Evolutionary conservation across 1,284 basidiomycete genomes (phyloP).

Genomic region (Ganoderma boninense): DNA sequence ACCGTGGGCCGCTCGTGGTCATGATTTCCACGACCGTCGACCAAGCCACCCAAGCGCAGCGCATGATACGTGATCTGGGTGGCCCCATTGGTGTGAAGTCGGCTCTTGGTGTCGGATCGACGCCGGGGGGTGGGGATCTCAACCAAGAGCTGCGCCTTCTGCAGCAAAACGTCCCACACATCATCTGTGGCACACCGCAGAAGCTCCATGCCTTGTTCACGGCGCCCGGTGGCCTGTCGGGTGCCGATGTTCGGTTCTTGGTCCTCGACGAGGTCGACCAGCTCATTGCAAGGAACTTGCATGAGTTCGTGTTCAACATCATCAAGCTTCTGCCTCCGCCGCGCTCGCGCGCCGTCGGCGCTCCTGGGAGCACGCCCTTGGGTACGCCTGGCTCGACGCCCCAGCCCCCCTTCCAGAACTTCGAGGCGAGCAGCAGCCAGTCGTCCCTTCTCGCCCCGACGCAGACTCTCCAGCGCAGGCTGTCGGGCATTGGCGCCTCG

Average conservation of each 20-base stretch:
- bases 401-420: conserved; percentile 55
- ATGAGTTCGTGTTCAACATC: conserved; percentile 94
- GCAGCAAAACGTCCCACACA: conserved; percentile 91
- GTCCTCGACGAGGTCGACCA: conserved; percentile 98
- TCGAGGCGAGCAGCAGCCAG: conserved; percentile 55
- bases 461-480: conserved; percentile 61
- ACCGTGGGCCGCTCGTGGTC: conserved; percentile 86
- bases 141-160: conserved; percentile 83
- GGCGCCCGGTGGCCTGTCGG: conserved; percentile 75
- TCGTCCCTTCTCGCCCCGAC: conserved; percentile 56
- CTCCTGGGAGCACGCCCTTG: conserved; percentile 47
- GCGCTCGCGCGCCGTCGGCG: conserved; percentile 67
- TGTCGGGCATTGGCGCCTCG: conserved; percentile 59
- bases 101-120: conserved; percentile 84
- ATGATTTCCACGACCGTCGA: conserved; percentile 98
- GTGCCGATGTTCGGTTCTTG: conserved; percentile 88
- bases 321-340: conserved; percentile 90
- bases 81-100: conserved; percentile 90
- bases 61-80: conserved; percentile 95
- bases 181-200: conserved; percentile 97
- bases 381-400: conserved; percentile 44
- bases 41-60: conserved; percentile 97
- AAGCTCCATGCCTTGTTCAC: conserved; percentile 94
- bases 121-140: conserved; percentile 71
- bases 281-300: conserved; percentile 94